Base-by-base conservation (phyloP, 176 grass and related monocot species). In the Rhipidocladum racemiflorum region DNA sequence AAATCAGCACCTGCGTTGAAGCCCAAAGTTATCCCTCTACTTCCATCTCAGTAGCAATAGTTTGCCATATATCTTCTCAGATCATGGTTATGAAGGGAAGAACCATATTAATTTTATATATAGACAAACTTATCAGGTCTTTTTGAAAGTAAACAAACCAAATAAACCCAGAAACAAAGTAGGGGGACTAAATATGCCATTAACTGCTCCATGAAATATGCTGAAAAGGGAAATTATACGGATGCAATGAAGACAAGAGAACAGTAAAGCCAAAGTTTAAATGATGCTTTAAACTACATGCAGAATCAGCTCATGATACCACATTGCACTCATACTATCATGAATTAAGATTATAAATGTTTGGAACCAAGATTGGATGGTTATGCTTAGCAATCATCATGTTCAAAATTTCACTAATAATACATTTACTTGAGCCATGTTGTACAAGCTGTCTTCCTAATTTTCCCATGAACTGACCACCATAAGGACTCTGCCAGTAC, bases 401-500 rank as follows among this genome's bases (percentile, higher is more conserved):
- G 51, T 59, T 84, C 67, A 68, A 48, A 77, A 81, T 49, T 78
- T 78, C 65, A 25, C 28, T 84, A 78, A 61, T 67, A 81, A 53
- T 77, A 76, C 24, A 76, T 81, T 70, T 81, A 78, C 72, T 85
- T 84, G 68, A 90, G 53, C 74, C 62, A 73, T 87, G 28, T 24
- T 88, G 61, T 91, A 69, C 79, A 88, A 85, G 65, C 32, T 85
- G 83, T 74, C 85, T 86, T 83, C 69, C 84, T 88, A 90, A 68
- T 82, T 20, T 86, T 75, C 80, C 67, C 79, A 44, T 72, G 77
- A 77, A 90, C 84, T 77, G 85, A 80, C 62, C 85, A 90, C 78
- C 87, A 89, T 85, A 91, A 87, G 69, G 69, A 91, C 78, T 89
- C 89, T 85, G 86, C 56, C 85, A 83, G 79, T 55, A 87, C 39